A percentile compares a stretch with the other conserved stretches of the same genome.
These are phyloP conservation scores for Boletus tylopilopsis DNA, from an alignment of 768 basidiomycete genomes.

Conservation along the genomic window DNA sequence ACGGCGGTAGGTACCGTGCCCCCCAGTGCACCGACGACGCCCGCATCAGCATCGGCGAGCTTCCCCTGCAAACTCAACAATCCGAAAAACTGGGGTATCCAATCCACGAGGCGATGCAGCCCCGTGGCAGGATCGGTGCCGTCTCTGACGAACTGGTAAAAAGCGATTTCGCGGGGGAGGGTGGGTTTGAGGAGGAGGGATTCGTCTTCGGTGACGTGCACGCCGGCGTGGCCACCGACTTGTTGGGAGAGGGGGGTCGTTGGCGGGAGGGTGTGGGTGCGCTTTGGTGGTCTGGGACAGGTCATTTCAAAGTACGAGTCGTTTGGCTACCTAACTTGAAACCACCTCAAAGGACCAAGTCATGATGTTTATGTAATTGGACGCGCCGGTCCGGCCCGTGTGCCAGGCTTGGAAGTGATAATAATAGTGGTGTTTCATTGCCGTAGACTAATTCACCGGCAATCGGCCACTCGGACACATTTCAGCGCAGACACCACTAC, in stretches of 20 bases:
- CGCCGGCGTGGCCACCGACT: slow-evolving; percentile 79
- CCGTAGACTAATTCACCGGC: too few relatives aligned
- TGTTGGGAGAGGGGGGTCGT: slow-evolving; percentile 47
- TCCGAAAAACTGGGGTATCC: slow-evolving; percentile 76
- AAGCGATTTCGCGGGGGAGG: slow-evolving; percentile 57
- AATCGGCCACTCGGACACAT: too few relatives aligned
- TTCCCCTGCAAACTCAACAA: slow-evolving; percentile 69
- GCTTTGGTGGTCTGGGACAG: slow-evolving; percentile 5
- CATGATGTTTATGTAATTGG: too few relatives aligned
- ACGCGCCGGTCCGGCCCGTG: too few relatives aligned
- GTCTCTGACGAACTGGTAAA: slow-evolving; percentile 56
- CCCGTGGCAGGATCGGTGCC: slow-evolving; percentile 24
- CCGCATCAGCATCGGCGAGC: slow-evolving; percentile 10
- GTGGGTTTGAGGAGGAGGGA: slow-evolving; percentile 82
- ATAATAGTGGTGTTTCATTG: too few relatives aligned
- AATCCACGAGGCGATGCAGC: slow-evolving; percentile 41
- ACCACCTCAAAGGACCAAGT: too few relatives aligned
- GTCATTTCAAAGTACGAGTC: not conserved
- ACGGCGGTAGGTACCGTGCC: slow-evolving; percentile 22
- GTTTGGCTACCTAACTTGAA: too few relatives aligned
- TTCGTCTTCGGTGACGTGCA: slow-evolving; percentile 67
- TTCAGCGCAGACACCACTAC: too few relatives aligned
- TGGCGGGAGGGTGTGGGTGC: slow-evolving; percentile 19
- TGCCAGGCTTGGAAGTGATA: too few relatives aligned
- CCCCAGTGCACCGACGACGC: too few relatives aligned